Percentiles rank a stretch among this genome's conserved stretches.
These are phyloP conservation scores for Sporothrix pseudoabietina DNA, from an alignment of 2,329 filamentous ascomycete species.

Conservation along the genomic window DNA sequence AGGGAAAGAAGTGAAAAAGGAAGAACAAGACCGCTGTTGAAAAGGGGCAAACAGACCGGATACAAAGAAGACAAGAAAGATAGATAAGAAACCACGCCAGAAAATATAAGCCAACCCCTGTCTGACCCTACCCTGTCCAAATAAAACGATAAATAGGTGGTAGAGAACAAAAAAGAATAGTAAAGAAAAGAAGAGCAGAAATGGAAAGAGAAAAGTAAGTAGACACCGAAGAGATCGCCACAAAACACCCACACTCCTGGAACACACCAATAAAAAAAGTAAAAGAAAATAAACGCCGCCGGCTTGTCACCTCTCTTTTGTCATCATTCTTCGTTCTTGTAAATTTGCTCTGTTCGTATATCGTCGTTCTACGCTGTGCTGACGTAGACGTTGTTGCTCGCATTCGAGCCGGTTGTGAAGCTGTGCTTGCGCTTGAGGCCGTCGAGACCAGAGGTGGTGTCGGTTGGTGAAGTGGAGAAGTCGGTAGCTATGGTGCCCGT, in stretches of 20 bases:
- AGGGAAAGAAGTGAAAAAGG: background rate
- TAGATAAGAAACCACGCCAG: background rate
- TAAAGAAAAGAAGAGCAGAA: background rate
- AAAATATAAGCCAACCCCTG: slow-evolving; percentile 5
- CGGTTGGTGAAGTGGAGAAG: slow-evolving; percentile 14
- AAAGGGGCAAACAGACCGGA: background rate
- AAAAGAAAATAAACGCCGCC: background rate
- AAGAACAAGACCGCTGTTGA: background rate
- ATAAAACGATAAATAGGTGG: background rate
- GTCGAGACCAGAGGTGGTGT: slow-evolving; percentile 39
- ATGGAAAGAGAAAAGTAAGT: background rate
- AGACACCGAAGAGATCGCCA: background rate
- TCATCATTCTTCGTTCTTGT: slow-evolving; percentile 1
- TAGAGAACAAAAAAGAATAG: background rate
- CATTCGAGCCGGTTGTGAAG: slow-evolving; percentile 37
- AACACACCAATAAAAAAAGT: background rate
- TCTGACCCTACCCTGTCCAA: background rate
- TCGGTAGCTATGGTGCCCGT: background rate
- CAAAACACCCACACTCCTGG: background rate
- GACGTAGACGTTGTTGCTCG: slow-evolving; percentile 18
- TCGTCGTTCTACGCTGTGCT: background rate
- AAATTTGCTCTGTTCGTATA: background rate
- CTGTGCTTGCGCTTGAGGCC: slow-evolving; percentile 46
- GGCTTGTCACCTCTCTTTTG: background rate
- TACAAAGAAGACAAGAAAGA: background rate